These are phyloP conservation scores for Cicer pinnatifidum DNA, from an alignment of 306 rosid species.

Conservation along the genomic window DNA sequence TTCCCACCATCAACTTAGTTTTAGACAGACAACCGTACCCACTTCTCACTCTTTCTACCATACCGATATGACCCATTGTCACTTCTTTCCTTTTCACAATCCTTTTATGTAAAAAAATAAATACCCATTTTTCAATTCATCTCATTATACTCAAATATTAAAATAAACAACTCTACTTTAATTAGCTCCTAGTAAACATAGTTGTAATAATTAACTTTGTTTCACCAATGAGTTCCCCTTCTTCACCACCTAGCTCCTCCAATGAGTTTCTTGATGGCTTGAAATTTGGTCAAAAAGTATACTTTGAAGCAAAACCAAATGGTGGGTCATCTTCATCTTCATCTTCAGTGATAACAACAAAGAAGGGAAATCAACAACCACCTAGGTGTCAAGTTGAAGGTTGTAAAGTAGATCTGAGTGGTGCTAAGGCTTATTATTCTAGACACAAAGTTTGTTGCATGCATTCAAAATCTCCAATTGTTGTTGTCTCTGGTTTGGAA, in stretches of 20 bases:
- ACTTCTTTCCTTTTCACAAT: not conserved
- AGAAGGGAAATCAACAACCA: constrained; percentile 57
- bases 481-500: constrained; percentile 67
- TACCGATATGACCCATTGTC: not conserved
- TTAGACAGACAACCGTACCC: constrained; percentile 9
- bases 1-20: not conserved
- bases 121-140: not conserved
- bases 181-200: not conserved
- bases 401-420: constrained; percentile 81
- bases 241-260: constrained; percentile 44
- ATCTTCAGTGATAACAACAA: constrained; percentile 51
- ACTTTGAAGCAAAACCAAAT: constrained; percentile 61
- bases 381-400: constrained; percentile 93
- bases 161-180: too few relatives aligned
- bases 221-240: constrained; percentile 59
- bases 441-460: constrained; percentile 79
- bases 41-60: not conserved
- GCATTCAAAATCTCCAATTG: constrained; percentile 82
- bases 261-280: constrained; percentile 67
- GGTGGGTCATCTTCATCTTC: constrained; percentile 46
- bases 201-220: not conserved
- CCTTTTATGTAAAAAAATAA: too few relatives aligned
- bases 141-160: too few relatives aligned
- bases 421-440: constrained; percentile 78
- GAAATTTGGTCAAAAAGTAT: constrained; percentile 70